phyloP scores from a whole-genome alignment of 805 yeast genomes.

The Starmerella ratchasimensis region DNA sequence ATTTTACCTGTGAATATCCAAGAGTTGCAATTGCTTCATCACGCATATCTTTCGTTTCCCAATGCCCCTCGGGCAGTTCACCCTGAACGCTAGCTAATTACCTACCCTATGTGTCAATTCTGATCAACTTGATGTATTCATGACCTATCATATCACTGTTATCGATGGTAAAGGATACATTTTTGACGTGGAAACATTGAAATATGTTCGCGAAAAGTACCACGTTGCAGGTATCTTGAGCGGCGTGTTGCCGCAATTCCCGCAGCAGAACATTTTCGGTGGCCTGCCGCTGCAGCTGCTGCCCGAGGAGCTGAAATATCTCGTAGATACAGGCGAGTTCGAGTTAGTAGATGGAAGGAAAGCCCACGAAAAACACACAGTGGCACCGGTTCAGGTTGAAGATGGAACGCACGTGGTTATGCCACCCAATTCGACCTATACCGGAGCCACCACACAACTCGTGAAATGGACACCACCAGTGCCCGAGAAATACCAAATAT shows the following conservation, averaged over 20 bases:
- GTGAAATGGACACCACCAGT: not conserved
- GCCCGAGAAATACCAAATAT: conserved; percentile 27
- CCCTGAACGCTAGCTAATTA: too few relatives aligned
- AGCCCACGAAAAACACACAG: not conserved
- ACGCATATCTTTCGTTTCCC: too few relatives aligned
- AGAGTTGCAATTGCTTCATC: too few relatives aligned
- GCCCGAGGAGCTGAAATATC: conserved; percentile 60
- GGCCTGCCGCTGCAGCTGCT: conserved; percentile 69
- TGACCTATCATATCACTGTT: conserved; percentile 29
- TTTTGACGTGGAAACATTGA: conserved; percentile 43
- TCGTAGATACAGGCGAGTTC: conserved; percentile 35
- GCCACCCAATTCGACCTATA: not conserved
- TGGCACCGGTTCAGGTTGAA: not conserved
- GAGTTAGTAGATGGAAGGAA: conserved; percentile 33
- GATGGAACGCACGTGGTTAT: not conserved
- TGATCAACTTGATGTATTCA: too few relatives aligned
- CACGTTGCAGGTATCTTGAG: conserved; percentile 64
- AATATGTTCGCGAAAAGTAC: conserved; percentile 37
- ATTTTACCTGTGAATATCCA: too few relatives aligned
- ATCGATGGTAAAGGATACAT: conserved; percentile 38
- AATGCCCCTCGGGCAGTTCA: too few relatives aligned
- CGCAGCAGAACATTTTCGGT: conserved; percentile 81
- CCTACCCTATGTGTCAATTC: too few relatives aligned
- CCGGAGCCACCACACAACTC: not conserved
- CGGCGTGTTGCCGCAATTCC: conserved; percentile 80